Percentiles rank a stretch among this genome's conserved stretches.
Conservation (phyloP, 106 monocot genomes). For the Allium cepa region DNA sequence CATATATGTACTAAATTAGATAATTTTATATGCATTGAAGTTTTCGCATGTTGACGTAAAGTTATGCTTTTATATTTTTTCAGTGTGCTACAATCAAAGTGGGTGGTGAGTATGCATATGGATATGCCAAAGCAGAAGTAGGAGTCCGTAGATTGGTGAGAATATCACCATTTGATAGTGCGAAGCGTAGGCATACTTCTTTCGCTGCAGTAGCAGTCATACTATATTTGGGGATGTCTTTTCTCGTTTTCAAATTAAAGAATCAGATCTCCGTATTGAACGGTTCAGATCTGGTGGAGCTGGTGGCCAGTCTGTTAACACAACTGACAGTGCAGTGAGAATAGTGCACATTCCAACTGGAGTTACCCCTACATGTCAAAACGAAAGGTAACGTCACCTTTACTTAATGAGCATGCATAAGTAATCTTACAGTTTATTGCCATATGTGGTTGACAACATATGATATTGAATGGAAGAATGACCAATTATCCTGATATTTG, state of each 20-base stretch:
- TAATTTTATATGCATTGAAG: too few species aligned
- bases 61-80: background rate
- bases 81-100: conserved; percentile 94
- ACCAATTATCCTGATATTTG: too few species aligned
- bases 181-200: conserved; percentile 88
- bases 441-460: too few species aligned
- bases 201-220: conserved; percentile 98
- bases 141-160: conserved; percentile 92
- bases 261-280: conserved; percentile 90
- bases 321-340: conserved; percentile 95
- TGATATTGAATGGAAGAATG: too few species aligned
- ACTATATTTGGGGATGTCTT: conserved; percentile 68
- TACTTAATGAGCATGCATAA: too few species aligned
- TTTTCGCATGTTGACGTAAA: too few species aligned
- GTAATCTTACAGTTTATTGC: too few species aligned
- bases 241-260: conserved; percentile 77
- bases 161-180: conserved; percentile 98
- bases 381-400: conserved; percentile 63
- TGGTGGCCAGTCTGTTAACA: conserved; percentile 94
- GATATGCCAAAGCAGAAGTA: conserved; percentile 96
- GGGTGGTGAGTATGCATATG: conserved; percentile 90
- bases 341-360: conserved; percentile 95
- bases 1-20: too few species aligned
- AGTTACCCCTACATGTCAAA: conserved; percentile 85
- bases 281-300: conserved; percentile 91